These are phyloP conservation scores for Carex pumila DNA, from an alignment of 176 grass and related monocot genomes.

Conservation along the genomic window DNA sequence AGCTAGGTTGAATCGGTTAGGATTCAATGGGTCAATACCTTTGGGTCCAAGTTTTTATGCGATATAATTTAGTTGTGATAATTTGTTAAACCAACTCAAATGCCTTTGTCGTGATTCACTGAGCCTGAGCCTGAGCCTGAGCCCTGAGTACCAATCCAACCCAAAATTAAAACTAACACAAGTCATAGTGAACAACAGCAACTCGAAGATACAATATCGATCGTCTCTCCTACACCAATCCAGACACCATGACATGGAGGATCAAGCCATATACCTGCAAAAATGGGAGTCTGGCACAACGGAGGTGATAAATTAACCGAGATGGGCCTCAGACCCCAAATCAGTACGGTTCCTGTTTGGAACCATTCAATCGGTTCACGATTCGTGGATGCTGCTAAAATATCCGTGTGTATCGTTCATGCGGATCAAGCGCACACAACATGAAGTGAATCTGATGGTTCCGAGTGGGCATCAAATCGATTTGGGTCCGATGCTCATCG, in stretches of 20 bases:
- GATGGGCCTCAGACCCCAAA: constrained; percentile 9
- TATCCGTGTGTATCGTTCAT: no score
- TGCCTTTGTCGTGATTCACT: not conserved
- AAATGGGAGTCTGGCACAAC: constrained; percentile 31
- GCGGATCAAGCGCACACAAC: no score
- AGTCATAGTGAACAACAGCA: not conserved
- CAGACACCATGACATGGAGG: constrained; percentile 42
- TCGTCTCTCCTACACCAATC: constrained; percentile 35
- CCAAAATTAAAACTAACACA: not conserved
- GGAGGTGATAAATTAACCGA: constrained; percentile 34
- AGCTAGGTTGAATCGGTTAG: not conserved
- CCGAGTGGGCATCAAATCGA: no score
- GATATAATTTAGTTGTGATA: not conserved
- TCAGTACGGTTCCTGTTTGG: no score
- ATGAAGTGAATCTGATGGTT: no score
- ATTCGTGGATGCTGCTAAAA: no score
- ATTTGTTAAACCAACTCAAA: not conserved
- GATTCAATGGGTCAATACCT: not conserved
- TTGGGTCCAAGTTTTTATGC: not conserved
- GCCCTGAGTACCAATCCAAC: no score
- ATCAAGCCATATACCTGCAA: constrained; percentile 83
- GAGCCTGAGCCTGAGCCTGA: not conserved
- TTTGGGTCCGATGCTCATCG: no score
- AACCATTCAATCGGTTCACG: no score
- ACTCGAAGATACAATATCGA: constrained; percentile 42